Base-by-base conservation (phyloP, 73 alveolate species). In the Stentor roeselii region DNA sequence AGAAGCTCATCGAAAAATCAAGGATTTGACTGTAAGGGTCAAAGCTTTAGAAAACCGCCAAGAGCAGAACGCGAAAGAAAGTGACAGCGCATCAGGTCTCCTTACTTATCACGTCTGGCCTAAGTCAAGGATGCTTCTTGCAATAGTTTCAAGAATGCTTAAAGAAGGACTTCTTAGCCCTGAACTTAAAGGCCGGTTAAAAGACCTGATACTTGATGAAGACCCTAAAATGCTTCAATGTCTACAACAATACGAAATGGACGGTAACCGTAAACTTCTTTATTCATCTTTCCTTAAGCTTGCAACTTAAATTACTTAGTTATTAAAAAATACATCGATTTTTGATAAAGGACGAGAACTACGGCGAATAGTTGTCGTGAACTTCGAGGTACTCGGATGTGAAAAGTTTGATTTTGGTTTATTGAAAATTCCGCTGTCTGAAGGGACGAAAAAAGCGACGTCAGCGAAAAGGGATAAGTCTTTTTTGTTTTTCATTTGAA, bases 21-120 rank as follows among this genome's bases (percentile, higher is more conserved):
- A 39, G 3, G 75, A 76, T 15, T 38, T 76, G 14, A n/a, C 27
- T 1, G 39, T 37, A n/a, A 76, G 74, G 2, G 78, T 76, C 0
- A 32, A 76, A 41, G 30, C 30, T 15, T 35, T 76, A 21, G 60
- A 39, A 76, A 40, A 76, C 6, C 32, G 67, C 21, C 30, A 39
- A 1, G 30, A 35, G 34, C 82, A 37, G 21, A 76, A 15, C 3
- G 74, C 35, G 6, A 39, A 35, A n/a, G 21, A 38, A n/a, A 38
- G 74, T 0, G 74, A 76, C 75, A 37, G 84, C 87, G 38, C 14
- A 11, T 42, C 90, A 75, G 95, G 83, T 3, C 40, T 88, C 11
- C 87, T 90, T 14, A 90, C 95, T 35, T 78, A 83, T 58, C 85
- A 84, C 3, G 95, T 90, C 31, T 90, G 95, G 93, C 95, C 95